A percentile compares a stretch with the other conserved stretches of the same genome.
Evolutionary conservation across 2,329 filamentous ascomycete genomes (phyloP).

Genomic region (Colletotrichum scovillei): DNA sequence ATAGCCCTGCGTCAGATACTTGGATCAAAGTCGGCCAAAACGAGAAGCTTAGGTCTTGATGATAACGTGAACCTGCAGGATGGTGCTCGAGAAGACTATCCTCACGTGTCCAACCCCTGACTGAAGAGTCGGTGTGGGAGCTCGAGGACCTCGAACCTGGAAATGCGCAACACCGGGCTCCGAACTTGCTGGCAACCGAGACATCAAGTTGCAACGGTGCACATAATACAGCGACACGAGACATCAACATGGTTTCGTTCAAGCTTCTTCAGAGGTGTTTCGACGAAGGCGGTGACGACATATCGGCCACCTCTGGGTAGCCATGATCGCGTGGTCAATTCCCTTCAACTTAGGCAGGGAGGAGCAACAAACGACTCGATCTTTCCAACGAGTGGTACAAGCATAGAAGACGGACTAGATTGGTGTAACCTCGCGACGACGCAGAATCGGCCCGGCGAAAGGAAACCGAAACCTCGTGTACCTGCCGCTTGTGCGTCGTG

Average conservation of each 20-base stretch:
- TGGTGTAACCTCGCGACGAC: not conserved
- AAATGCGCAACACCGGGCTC: not conserved
- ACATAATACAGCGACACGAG: not conserved
- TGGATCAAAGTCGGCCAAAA: too few species aligned
- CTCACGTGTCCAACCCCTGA: not conserved
- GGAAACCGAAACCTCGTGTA: not conserved
- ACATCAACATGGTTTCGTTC: not conserved
- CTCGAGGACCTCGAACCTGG: not conserved
- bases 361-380: not conserved
- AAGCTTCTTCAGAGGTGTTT: not conserved
- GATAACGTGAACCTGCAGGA: too few species aligned
- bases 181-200: not conserved
- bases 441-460: not conserved
- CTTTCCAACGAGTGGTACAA: not conserved
- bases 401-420: not conserved
- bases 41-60: too few species aligned
- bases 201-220: not conserved
- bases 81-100: not conserved
- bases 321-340: not conserved
- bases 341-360: not conserved
- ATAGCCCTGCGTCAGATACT: too few species aligned
- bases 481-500: not conserved
- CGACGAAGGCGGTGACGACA: not conserved
- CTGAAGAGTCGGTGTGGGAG: not conserved
- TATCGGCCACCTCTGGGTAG: not conserved